phyloP scores from a whole-genome alignment of 2,329 filamentous ascomycete genomes.

The Fusarium sambucinum region DNA sequence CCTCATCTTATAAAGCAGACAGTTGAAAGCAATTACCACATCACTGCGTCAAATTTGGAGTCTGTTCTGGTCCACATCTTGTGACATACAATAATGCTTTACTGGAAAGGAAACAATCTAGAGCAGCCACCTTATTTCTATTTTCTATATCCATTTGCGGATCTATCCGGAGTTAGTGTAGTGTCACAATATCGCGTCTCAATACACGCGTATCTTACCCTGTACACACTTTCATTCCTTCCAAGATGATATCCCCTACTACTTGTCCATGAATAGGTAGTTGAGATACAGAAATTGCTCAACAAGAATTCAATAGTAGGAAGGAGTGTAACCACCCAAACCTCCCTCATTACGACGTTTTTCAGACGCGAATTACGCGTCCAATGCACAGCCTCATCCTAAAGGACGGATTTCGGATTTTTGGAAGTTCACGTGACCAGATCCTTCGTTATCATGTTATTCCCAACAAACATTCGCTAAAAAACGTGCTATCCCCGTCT shows the following conservation, averaged over 20 bases:
- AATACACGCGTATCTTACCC: not conserved
- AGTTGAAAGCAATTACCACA: too few relatives aligned
- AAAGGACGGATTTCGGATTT: not conserved
- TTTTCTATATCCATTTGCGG: not conserved
- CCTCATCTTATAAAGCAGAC: too few relatives aligned
- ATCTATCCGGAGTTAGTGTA: not conserved
- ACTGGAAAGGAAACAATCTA: not conserved
- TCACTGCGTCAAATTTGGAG: too few relatives aligned
- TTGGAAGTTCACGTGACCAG: not conserved
- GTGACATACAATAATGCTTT: not conserved
- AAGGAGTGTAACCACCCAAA: not conserved
- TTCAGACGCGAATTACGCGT: not conserved
- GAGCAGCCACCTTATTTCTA: not conserved
- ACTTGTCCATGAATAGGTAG: not conserved
- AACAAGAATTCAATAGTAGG: not conserved
- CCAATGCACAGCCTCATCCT: conserved; percentile 11
- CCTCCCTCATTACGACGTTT: not conserved
- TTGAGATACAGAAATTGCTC: not conserved
- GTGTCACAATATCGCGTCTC: too few relatives aligned
- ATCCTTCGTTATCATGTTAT: not conserved
- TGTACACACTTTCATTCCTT: not conserved
- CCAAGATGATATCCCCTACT: not conserved
- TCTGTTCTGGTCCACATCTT: too few relatives aligned
- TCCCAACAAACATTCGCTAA: not conserved
- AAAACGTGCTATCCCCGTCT: too few relatives aligned